Evolutionary conservation across 768 basidiomycete species (phyloP).

Genomic region (Boletales sp.): DNA sequence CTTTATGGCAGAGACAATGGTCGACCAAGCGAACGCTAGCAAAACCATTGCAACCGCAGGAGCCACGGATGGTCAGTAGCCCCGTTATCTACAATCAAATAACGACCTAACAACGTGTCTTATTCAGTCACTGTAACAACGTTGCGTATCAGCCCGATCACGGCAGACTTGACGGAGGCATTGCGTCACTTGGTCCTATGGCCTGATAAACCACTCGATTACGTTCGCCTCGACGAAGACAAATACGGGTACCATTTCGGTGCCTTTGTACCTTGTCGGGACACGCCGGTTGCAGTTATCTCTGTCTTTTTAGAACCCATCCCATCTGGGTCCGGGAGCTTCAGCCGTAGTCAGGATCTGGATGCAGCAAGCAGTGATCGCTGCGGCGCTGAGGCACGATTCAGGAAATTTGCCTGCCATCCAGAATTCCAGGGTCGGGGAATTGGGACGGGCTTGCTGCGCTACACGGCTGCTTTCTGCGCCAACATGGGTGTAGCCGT

Average conservation of each 20-base stretch:
- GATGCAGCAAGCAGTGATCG: conserved; percentile 1
- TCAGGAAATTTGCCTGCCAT: conserved; percentile 62
- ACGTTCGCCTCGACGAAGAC: conserved; percentile 54
- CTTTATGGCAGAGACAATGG: conserved; percentile 3
- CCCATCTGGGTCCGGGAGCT: conserved; percentile 14
- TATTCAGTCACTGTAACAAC: conserved; percentile 1
- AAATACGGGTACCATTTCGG: conserved; percentile 50
- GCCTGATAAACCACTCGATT: conserved; percentile 46
- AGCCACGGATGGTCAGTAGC: conserved; percentile 11
- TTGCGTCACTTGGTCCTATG: conserved; percentile 59
- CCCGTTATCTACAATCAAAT: too few relatives aligned
- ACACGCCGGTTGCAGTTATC: conserved; percentile 47
- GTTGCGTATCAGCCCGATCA: conserved; percentile 31
- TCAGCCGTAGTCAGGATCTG: not conserved
- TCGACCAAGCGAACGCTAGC: conserved; percentile 3
- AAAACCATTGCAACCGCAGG: not conserved
- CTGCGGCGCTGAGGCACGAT: conserved; percentile 34
- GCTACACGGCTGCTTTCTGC: conserved; percentile 35
- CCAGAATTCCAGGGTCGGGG: conserved; percentile 49
- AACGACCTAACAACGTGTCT: not conserved
- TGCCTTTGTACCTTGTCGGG: conserved; percentile 41
- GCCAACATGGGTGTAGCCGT: conserved; percentile 38
- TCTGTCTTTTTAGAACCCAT: conserved; percentile 51
- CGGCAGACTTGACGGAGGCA: conserved; percentile 41
- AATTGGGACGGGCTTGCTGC: conserved; percentile 49